Base-by-base conservation (phyloP, 2,329 filamentous ascomycete genomes). In the Calonectria honghensis region DNA sequence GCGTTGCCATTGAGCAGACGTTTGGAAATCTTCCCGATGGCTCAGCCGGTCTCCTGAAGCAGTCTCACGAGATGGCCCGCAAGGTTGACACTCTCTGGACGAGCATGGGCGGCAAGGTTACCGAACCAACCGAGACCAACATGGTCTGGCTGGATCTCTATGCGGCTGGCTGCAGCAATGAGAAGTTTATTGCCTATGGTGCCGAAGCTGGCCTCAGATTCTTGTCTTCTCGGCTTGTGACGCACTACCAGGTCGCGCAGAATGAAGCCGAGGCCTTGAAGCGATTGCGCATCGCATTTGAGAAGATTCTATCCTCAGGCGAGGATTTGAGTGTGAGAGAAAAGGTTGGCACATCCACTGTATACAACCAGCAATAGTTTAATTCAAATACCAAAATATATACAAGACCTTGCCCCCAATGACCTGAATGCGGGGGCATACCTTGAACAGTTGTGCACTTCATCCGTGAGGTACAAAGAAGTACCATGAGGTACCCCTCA, bases 101-200 rank as follows among this genome's bases (percentile, higher is more conserved):
- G 6, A 86, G 85, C 20, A 87, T 93, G 67, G 95, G 95, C 6
- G 95, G 95, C 1, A 91, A 90, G 84, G 85, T 95, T 72, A 85
- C 89, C 27, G 88, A 93, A 73, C 93, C 94, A 0, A 93, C 94
- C 1, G 93, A 98, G 82, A 97, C 95, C n/a, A 98, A 98, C 85
- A 97, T 98, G 94, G 91, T 95, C 41, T 98, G 95, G 95, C 81
- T 97, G 73, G 93, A 97, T 83, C 86, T 97, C 20, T 89, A 91
- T 37, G 89, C 89, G 1, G 90, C 91, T 14, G 90, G 91, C 2
- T 87, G 88, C 75, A 82, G 83, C 18, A 75, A 67, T 7, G 82
- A 82, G 70, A 83, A 81, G 50, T 86, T 90, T 67, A 81, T 82
- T 18, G 81, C 84, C 77, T 81, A 88, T 39, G 86, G 85, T 7